Conservation (phyloP, 768 basidiomycete genomes). For the Amanita muscaria region DNA sequence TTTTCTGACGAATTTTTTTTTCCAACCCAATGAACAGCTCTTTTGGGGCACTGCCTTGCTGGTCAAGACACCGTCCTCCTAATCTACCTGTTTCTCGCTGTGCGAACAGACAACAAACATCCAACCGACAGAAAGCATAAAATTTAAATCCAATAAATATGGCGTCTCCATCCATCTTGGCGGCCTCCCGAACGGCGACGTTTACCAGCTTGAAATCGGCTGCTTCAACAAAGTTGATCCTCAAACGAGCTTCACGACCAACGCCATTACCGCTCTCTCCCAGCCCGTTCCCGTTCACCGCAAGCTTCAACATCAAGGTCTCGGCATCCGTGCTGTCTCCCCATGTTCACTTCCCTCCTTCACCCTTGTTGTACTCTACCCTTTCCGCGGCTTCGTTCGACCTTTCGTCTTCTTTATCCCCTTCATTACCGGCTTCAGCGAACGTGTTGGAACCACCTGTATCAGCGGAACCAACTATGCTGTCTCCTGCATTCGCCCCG, state of each 20-base stretch:
- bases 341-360: slow-evolving; percentile 62
- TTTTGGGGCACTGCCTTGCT: slow-evolving; percentile 32
- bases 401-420: too few species aligned
- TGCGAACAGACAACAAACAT: slow-evolving; percentile 8
- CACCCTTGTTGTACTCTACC: slow-evolving; percentile 46
- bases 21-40: background rate
- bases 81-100: slow-evolving; percentile 13
- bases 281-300: slow-evolving; percentile 20
- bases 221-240: too few species aligned
- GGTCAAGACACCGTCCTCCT: slow-evolving; percentile 36
- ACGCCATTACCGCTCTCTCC: slow-evolving; percentile 29
- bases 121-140: slow-evolving; percentile 16
- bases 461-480: too few species aligned
- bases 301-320: slow-evolving; percentile 24
- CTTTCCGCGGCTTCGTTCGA: slow-evolving; percentile 52
- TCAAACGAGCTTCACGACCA: slow-evolving; percentile 25
- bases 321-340: slow-evolving; percentile 29
- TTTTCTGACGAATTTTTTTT: too few species aligned
- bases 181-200: slow-evolving; percentile 18
- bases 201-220: too few species aligned
- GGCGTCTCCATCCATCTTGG: slow-evolving; percentile 28
- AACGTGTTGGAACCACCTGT: too few species aligned
- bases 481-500: slow-evolving; percentile 23
- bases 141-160: slow-evolving; percentile 16
- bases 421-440: too few species aligned